Conservation (phyloP, 2,329 filamentous ascomycete genomes). For the Sporothrix mexicana region DNA sequence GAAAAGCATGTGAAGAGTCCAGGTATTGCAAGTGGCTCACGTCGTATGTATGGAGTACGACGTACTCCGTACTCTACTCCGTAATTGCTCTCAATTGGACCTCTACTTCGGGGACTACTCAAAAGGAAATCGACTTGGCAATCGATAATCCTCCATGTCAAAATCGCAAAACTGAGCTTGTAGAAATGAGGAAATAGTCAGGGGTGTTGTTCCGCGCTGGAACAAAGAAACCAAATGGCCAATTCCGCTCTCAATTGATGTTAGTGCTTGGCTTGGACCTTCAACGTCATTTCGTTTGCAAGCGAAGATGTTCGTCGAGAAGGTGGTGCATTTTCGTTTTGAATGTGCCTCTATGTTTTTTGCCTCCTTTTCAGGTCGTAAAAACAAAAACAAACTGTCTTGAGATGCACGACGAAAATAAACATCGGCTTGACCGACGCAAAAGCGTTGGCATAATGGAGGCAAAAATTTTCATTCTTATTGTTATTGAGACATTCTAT, state of each 20-base stretch:
- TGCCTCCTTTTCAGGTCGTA: background rate
- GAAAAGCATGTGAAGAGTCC: slow-evolving; percentile 1
- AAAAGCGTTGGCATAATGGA: background rate
- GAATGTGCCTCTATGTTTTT: background rate
- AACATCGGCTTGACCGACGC: background rate
- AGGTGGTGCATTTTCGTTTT: background rate
- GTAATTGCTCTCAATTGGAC: background rate
- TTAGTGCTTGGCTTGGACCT: slow-evolving; percentile 3
- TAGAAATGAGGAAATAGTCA: background rate
- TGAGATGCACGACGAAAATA: background rate
- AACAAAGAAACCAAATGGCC: background rate
- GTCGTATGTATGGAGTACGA: no score
- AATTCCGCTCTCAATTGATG: background rate
- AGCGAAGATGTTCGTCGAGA: background rate
- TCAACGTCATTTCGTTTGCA: background rate
- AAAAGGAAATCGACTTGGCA: background rate
- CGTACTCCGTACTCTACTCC: no score
- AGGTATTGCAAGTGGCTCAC: no score
- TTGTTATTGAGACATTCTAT: background rate
- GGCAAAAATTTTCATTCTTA: background rate
- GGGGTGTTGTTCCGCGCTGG: background rate
- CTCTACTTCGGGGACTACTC: background rate
- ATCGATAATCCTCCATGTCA: background rate
- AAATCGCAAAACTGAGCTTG: background rate
- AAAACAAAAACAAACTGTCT: background rate